Conservation (phyloP, 306 rosid species). For the Acmispon strigosus region DNA sequence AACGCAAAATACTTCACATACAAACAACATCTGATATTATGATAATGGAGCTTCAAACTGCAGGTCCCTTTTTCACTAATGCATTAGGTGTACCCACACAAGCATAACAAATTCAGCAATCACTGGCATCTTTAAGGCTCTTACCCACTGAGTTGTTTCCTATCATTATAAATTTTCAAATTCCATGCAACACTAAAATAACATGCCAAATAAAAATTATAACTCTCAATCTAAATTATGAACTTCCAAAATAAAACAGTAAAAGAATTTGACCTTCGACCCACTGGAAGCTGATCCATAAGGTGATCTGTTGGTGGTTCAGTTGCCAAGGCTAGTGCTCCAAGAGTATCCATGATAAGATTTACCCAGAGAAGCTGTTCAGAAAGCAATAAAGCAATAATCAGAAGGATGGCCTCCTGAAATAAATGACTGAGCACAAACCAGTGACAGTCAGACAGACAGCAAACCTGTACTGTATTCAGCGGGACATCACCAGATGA, state of each 20-base stretch:
- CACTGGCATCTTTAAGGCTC: neutral
- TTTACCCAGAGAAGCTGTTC: conserved; percentile 96
- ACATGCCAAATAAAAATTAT: neutral
- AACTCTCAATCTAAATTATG: neutral
- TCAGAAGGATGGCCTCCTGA: conserved; percentile 3
- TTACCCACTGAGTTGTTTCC: neutral
- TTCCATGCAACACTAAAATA: neutral
- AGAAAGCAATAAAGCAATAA: conserved; percentile 6
- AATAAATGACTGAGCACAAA: conserved; percentile 2
- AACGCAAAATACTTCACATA: neutral
- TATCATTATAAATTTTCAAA: neutral
- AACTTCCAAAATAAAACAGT: neutral
- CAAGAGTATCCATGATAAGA: conserved; percentile 98
- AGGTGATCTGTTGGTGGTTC: conserved; percentile 96
- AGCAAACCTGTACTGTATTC: conserved; percentile 90
- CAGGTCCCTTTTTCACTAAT: neutral
- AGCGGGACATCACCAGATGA: conserved; percentile 87
- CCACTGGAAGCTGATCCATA: conserved; percentile 75
- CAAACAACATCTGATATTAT: neutral
- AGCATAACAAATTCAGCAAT: neutral
- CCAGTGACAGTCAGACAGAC: conserved; percentile 5
- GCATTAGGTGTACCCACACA: conserved; percentile 9
- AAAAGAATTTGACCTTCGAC: conserved; percentile 51
- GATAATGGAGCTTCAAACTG: neutral
- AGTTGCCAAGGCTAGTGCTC: conserved; percentile 94